Evolutionary conservation across 2,329 filamentous ascomycete species (phyloP).

Genomic region (Furcasterigmium furcatum): DNA sequence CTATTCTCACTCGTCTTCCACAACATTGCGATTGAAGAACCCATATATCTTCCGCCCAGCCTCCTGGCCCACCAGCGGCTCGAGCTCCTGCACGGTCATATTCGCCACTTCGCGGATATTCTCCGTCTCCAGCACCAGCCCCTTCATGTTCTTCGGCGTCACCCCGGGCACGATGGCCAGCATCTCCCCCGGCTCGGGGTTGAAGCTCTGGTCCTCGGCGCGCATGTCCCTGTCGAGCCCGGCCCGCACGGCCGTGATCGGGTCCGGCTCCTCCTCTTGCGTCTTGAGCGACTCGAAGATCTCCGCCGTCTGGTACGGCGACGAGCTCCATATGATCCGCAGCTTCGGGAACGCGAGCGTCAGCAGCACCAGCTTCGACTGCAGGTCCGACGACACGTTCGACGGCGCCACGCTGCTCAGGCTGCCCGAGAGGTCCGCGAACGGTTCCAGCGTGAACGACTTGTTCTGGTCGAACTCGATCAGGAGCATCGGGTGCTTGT

Average conservation of each 20-base stretch:
- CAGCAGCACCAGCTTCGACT: constrained; percentile 87
- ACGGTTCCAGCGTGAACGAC: constrained; percentile 87
- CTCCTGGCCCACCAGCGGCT: constrained; percentile 72
- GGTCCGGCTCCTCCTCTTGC: constrained; percentile 85
- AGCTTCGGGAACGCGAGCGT: constrained; percentile 88
- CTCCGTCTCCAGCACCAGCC: constrained; percentile 67
- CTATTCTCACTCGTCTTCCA: constrained; percentile 46
- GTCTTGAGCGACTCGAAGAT: constrained; percentile 95
- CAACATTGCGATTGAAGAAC: constrained; percentile 72
- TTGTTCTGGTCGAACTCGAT: constrained; percentile 99
- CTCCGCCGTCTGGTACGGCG: constrained; percentile 93
- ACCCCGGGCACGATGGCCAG: constrained; percentile 80
- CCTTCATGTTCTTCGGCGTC: constrained; percentile 72
- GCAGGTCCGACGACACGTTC: constrained; percentile 66
- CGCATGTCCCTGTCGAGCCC: constrained; percentile 66
- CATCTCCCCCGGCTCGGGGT: constrained; percentile 87
- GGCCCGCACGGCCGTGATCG: constrained; percentile 77
- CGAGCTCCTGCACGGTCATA: constrained; percentile 71
- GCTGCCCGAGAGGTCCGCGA: constrained; percentile 64
- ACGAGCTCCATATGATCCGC: constrained; percentile 89
- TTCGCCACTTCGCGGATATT: constrained; percentile 83
- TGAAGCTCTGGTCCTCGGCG: constrained; percentile 70
- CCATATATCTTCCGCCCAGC: constrained; percentile 70
- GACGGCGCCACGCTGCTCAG: constrained; percentile 60
- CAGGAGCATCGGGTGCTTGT: constrained; percentile 83